phyloP scores from a whole-genome alignment of 129 eudicot genomes.

The Saposhnikovia divaricata region DNA sequence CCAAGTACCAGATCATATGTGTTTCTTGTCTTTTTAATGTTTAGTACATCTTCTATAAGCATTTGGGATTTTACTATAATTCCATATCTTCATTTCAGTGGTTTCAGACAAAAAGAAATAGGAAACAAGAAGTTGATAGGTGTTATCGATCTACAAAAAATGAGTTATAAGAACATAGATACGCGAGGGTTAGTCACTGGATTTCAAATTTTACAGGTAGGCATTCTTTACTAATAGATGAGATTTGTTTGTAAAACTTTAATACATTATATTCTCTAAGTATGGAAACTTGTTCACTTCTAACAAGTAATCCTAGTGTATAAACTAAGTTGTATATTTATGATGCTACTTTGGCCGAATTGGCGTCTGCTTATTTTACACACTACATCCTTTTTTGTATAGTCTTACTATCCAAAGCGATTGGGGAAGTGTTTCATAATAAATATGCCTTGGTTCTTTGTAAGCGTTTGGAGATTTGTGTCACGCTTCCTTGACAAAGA shows the following conservation, averaged over 20 bases:
- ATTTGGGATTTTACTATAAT: slow-evolving; percentile 1
- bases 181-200: slow-evolving; percentile 67
- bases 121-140: slow-evolving; percentile 66
- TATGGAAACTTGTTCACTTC: background rate
- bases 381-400: background rate
- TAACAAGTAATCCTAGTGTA: background rate
- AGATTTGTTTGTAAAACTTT: background rate
- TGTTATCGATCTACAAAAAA: slow-evolving; percentile 46
- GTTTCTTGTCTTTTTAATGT: background rate
- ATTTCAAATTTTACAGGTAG: slow-evolving; percentile 75
- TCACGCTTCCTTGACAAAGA: slow-evolving; percentile 54
- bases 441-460: slow-evolving; percentile 59
- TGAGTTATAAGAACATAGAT: slow-evolving; percentile 55
- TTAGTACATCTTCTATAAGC: background rate
- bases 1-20: background rate
- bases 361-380: background rate
- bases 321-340: background rate
- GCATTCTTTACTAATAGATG: background rate
- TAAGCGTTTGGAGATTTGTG: slow-evolving; percentile 52
- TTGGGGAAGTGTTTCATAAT: slow-evolving; percentile 41
- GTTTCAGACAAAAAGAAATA: slow-evolving; percentile 49
- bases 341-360: background rate
- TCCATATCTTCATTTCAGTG: slow-evolving; percentile 38
- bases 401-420: slow-evolving; percentile 71
- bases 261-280: background rate